phyloP scores from a whole-genome alignment of 2,329 filamentous ascomycete species.

The Didymella arachidicola region DNA sequence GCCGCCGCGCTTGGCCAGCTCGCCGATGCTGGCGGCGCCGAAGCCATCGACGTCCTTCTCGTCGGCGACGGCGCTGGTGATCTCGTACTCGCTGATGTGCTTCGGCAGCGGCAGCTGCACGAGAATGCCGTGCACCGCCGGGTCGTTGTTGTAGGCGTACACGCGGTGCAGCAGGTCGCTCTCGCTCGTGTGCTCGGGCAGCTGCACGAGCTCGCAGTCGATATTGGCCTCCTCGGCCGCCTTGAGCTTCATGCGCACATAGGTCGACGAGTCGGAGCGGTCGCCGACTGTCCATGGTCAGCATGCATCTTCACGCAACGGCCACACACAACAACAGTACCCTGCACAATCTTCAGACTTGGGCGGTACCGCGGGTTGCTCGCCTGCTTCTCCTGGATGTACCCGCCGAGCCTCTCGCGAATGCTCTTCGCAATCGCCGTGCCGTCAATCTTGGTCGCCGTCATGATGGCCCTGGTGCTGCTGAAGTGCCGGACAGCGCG shows the following conservation, averaged over 20 bases:
- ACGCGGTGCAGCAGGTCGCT: constrained; percentile 86
- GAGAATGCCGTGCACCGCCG: constrained; percentile 86
- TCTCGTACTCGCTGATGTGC: constrained; percentile 85
- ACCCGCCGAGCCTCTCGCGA: constrained; percentile 77
- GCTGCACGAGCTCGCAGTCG: constrained; percentile 83
- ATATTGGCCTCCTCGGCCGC: constrained; percentile 95
- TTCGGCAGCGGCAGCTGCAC: constrained; percentile 91
- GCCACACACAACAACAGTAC: constrained; percentile 54
- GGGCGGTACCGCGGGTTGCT: constrained; percentile 88
- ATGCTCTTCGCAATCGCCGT: constrained; percentile 93
- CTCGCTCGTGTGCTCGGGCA: constrained; percentile 81
- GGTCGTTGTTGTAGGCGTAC: constrained; percentile 82
- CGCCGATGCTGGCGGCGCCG: constrained; percentile 91
- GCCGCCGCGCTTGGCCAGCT: constrained; percentile 94
- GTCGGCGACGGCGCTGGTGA: constrained; percentile 89
- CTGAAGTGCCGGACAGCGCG: constrained; percentile 53
- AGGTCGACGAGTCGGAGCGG: constrained; percentile 92
- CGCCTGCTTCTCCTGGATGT: constrained; percentile 83
- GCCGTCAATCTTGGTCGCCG: constrained; percentile 91
- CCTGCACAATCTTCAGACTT: constrained; percentile 92
- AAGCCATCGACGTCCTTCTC: constrained; percentile 99
- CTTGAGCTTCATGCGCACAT: constrained; percentile 99
- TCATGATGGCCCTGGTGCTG: constrained; percentile 71
- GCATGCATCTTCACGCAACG: constrained; percentile 12
- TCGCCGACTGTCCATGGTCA: constrained; percentile 73